phyloP scores from a whole-genome alignment of 768 basidiomycete genomes.

The Kwoniella newhampshirensis region DNA sequence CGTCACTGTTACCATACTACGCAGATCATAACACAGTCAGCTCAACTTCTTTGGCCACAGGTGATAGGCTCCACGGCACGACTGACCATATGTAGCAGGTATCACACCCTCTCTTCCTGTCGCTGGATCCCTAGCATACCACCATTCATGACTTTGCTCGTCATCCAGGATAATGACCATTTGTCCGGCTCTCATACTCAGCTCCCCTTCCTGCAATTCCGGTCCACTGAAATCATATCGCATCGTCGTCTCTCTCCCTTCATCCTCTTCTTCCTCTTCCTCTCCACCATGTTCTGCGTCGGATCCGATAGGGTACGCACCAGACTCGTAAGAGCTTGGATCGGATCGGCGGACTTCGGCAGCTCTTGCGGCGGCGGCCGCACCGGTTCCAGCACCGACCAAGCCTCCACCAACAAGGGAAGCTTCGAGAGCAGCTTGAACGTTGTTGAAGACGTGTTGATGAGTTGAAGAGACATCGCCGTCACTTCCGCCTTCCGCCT shows the following conservation, averaged over 20 bases:
- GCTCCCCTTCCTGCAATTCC: slow-evolving; percentile 52
- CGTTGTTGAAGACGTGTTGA: slow-evolving; percentile 42
- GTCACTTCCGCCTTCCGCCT: slow-evolving; percentile 6
- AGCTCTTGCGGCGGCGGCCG: slow-evolving; percentile 18
- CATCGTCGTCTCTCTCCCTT: slow-evolving; percentile 50
- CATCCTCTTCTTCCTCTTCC: slow-evolving; percentile 40
- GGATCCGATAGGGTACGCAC: slow-evolving; percentile 11
- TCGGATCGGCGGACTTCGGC: slow-evolving; percentile 5
- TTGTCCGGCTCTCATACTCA: slow-evolving; percentile 49
- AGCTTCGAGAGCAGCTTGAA: slow-evolving; percentile 36
- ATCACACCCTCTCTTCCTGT: slow-evolving; percentile 85
- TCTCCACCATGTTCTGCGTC: slow-evolving; percentile 17
- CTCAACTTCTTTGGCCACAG: too few relatives aligned
- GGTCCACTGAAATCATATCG: slow-evolving; percentile 48
- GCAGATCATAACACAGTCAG: too few relatives aligned
- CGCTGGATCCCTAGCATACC: slow-evolving; percentile 80
- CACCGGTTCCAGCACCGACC: slow-evolving; percentile 21
- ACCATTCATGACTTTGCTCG: slow-evolving; percentile 74
- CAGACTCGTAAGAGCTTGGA: slow-evolving; percentile 17
- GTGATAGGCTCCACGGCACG: neutral
- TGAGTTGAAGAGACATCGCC: slow-evolving; percentile 42
- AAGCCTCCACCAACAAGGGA: slow-evolving; percentile 26
- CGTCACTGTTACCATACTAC: too few relatives aligned
- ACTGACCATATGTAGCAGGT: slow-evolving; percentile 70
- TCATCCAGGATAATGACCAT: slow-evolving; percentile 52